Conservation (phyloP, 495 filamentous ascomycete species). For the Aspergillus nidulans region DNA sequence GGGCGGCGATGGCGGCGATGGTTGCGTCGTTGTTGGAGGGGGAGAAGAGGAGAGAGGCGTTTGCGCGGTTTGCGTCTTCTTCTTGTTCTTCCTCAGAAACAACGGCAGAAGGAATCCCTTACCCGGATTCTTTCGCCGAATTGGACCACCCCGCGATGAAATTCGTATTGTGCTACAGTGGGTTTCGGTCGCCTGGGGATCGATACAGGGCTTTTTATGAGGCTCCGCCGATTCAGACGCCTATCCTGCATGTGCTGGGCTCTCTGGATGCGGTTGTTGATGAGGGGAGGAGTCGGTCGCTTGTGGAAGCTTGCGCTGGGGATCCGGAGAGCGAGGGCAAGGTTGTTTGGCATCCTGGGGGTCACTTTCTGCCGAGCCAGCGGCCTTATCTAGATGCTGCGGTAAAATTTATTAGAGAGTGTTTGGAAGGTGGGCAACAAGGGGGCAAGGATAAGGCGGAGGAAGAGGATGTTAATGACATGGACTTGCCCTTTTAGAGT, state of each 20-base stretch:
- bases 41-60: constrained; percentile 38
- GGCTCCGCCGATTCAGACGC: constrained; percentile 64
- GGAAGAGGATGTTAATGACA: constrained; percentile 55
- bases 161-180: constrained; percentile 76
- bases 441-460: constrained; percentile 31
- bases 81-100: constrained; percentile 15
- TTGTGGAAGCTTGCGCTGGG: constrained; percentile 64
- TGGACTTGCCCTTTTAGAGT: constrained; percentile 60
- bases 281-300: constrained; percentile 58
- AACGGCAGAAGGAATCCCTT: constrained; percentile 32
- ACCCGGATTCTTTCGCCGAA: constrained; percentile 48
- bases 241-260: constrained; percentile 77
- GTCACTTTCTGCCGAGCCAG: constrained; percentile 83
- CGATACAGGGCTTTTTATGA: constrained; percentile 68
- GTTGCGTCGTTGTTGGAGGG: constrained; percentile 65
- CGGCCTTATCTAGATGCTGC: constrained; percentile 74
- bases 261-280: constrained; percentile 85
- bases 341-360: constrained; percentile 83
- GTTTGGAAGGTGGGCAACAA: constrained; percentile 34
- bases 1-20: constrained; percentile 59
- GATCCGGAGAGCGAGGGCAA: constrained; percentile 47
- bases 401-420: constrained; percentile 67
- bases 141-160: constrained; percentile 55
- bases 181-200: constrained; percentile 66
- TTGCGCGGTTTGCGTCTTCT: constrained; percentile 28